Conservation (phyloP, 495 filamentous ascomycete species). For the Penicillium manginii region DNA sequence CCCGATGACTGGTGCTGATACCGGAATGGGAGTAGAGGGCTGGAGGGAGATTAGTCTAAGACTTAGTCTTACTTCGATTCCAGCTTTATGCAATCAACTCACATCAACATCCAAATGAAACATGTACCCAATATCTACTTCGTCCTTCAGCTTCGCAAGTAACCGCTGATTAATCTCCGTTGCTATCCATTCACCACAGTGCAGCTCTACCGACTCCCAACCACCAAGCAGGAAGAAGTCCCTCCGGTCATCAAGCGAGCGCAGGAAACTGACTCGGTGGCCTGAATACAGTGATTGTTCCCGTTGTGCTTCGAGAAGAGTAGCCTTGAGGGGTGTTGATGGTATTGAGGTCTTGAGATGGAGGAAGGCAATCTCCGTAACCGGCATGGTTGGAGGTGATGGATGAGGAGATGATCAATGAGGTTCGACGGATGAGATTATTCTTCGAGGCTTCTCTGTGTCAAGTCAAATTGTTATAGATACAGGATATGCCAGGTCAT, state of each 20-base stretch:
- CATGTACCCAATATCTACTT: constrained; percentile 45
- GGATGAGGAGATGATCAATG: neutral
- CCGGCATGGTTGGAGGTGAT: neutral
- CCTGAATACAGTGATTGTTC: constrained; percentile 43
- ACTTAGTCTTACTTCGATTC: too few species aligned
- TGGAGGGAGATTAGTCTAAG: neutral
- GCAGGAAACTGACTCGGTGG: constrained; percentile 37
- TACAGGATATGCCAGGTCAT: too few species aligned
- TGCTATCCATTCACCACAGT: constrained; percentile 50
- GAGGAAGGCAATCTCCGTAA: neutral
- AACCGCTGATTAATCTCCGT: constrained; percentile 44
- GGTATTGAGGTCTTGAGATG: neutral
- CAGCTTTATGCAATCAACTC: too few species aligned
- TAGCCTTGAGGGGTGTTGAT: neutral
- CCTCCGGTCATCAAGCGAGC: constrained; percentile 51
- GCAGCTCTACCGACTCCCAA: constrained; percentile 52
- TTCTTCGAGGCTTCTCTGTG: too few species aligned
- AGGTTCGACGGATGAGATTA: too few species aligned
- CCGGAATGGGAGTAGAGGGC: neutral
- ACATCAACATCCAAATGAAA: constrained; percentile 41
- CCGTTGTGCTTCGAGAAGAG: constrained; percentile 25
- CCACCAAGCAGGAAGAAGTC: constrained; percentile 52
- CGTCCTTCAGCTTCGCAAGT: constrained; percentile 44
- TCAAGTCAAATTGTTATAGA: too few species aligned
- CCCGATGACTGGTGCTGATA: constrained; percentile 42